Conservation (phyloP, 495 filamentous ascomycete species). For the Chaetomium fimeti region DNA sequence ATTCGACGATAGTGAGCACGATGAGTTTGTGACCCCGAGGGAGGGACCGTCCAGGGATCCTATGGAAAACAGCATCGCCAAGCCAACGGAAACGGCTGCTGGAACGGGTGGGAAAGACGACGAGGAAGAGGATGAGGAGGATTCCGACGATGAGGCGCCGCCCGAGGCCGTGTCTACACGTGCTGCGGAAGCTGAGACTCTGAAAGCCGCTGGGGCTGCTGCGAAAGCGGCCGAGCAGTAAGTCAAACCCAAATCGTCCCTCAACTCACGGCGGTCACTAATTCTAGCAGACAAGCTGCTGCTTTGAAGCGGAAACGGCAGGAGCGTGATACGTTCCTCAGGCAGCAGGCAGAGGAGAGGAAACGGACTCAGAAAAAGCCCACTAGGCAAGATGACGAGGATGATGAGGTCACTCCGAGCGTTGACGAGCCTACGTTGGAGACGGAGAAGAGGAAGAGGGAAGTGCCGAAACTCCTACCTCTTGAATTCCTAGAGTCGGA, state of each 20-base stretch:
- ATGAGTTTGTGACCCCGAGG: slow-evolving; percentile 37
- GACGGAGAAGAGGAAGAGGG: slow-evolving; percentile 33
- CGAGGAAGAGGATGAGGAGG: slow-evolving; percentile 37
- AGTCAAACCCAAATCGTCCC: background rate
- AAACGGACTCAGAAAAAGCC: slow-evolving; percentile 31
- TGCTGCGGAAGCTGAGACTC: slow-evolving; percentile 36
- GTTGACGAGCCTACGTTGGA: slow-evolving; percentile 15
- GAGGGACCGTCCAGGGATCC: slow-evolving; percentile 34
- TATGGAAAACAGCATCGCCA: slow-evolving; percentile 26
- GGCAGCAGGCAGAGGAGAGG: slow-evolving; percentile 45
- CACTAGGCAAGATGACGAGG: slow-evolving; percentile 14
- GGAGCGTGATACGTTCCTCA: slow-evolving; percentile 46
- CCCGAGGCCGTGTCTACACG: slow-evolving; percentile 49
- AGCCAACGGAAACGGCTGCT: slow-evolving; percentile 26
- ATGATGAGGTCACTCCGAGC: slow-evolving; percentile 25
- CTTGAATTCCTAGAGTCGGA: slow-evolving; percentile 50
- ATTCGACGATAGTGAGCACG: slow-evolving; percentile 36
- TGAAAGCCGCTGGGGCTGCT: slow-evolving; percentile 40
- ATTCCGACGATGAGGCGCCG: slow-evolving; percentile 45
- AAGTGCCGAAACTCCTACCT: slow-evolving; percentile 43
- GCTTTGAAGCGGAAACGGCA: slow-evolving; percentile 47
- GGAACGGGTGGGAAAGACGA: slow-evolving; percentile 37
- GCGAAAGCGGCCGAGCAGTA: slow-evolving; percentile 46
- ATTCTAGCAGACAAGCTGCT: slow-evolving; percentile 40
- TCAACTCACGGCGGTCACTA: slow-evolving; percentile 11